Percentiles rank a stretch among this genome's conserved stretches.
Evolutionary conservation across 805 yeast species (phyloP).

Genomic region (Wickerhamomyces mucosus): DNA sequence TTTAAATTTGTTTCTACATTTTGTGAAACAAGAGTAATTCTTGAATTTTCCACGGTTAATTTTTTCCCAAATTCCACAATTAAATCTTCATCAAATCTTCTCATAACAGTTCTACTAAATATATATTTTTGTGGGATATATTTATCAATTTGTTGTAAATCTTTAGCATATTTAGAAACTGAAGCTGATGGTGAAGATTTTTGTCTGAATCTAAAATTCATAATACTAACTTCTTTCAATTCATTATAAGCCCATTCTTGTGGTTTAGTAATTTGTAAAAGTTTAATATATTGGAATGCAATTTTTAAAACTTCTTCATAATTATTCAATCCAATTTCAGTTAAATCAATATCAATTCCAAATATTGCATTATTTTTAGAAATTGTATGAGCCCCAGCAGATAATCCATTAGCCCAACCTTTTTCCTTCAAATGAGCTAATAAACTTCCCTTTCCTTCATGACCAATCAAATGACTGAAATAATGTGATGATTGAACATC

Average conservation of each 20-base stretch:
- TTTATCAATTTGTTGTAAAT: slow-evolving; percentile 37
- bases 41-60: slow-evolving; percentile 51
- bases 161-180: slow-evolving; percentile 56
- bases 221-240: slow-evolving; percentile 52
- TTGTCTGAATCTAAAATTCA: slow-evolving; percentile 73
- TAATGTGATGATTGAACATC: slow-evolving; percentile 61
- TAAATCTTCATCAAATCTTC: slow-evolving; percentile 47
- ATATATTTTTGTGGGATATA: slow-evolving; percentile 56
- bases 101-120: slow-evolving; percentile 45
- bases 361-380: slow-evolving; percentile 63
- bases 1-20: slow-evolving; percentile 37
- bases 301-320: slow-evolving; percentile 51
- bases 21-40: slow-evolving; percentile 45
- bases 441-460: slow-evolving; percentile 84
- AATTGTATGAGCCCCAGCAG: slow-evolving; percentile 61
- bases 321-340: slow-evolving; percentile 57
- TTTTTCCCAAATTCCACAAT: slow-evolving; percentile 39
- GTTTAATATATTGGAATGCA: slow-evolving; percentile 63
- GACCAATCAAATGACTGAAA: slow-evolving; percentile 79
- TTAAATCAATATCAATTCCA: slow-evolving; percentile 63
- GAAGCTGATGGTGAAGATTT: slow-evolving; percentile 65
- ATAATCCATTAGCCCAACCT: slow-evolving; percentile 74
- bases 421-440: slow-evolving; percentile 55
- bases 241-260: slow-evolving; percentile 79
- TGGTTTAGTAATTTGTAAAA: slow-evolving; percentile 50